These are phyloP conservation scores for Pseudohalonectria lignicola DNA, from an alignment of 2,329 filamentous ascomycete species.

Conservation along the genomic window DNA sequence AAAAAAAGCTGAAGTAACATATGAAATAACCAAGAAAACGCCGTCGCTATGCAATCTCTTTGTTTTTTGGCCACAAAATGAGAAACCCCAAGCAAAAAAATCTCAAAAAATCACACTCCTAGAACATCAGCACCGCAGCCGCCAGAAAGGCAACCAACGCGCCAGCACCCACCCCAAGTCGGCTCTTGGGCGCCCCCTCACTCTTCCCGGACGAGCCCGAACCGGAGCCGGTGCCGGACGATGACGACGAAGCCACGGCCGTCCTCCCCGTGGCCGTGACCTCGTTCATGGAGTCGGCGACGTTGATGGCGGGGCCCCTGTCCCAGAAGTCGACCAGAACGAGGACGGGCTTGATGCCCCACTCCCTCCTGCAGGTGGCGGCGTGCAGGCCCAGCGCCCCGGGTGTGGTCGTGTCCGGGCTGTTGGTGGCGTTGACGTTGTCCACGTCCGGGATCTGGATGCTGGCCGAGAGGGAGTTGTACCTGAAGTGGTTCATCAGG, in stretches of 20 bases:
- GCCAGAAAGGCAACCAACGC: conserved; percentile 32
- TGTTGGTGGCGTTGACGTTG: conserved; percentile 55
- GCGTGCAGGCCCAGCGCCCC: conserved; percentile 47
- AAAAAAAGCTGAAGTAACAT: no score
- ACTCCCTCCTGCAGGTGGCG: conserved; percentile 41
- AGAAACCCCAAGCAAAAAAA: no score
- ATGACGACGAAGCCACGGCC: no score
- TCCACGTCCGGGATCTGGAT: conserved; percentile 52
- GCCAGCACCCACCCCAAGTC: conserved; percentile 12
- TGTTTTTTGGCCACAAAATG: background rate
- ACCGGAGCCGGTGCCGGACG: conserved; percentile 5
- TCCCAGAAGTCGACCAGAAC: conserved; percentile 75
- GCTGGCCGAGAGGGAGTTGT: conserved; percentile 39
- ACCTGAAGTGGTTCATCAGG: conserved; percentile 73
- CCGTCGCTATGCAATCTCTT: conserved; percentile 15
- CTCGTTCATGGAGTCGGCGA: conserved; percentile 58
- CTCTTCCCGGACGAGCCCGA: conserved; percentile 2
- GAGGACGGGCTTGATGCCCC: conserved; percentile 57
- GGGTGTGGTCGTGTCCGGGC: conserved; percentile 34
- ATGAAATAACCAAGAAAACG: conserved; percentile 11
- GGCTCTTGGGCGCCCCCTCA: conserved; percentile 10
- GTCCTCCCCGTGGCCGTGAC: conserved; percentile 21
- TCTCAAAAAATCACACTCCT: no score
- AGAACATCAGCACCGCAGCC: conserved; percentile 26
- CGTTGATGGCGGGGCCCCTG: conserved; percentile 56